Conservation (phyloP, 192 early-diverging fungal genomes). For the Gaertneriomyces semiglobifer region DNA sequence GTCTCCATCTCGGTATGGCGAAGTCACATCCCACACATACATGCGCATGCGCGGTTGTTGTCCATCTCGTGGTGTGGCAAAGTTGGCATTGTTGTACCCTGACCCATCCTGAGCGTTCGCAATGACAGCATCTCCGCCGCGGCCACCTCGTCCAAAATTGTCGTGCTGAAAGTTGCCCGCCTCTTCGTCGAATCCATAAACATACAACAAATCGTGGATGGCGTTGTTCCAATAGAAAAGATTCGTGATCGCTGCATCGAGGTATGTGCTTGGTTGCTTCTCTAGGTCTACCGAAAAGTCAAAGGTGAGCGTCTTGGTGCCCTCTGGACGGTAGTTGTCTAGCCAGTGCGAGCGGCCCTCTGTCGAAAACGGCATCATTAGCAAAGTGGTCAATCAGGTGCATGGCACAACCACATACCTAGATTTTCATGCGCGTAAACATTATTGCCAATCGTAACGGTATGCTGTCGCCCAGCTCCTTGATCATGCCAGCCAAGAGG, state of each 20-base stretch:
- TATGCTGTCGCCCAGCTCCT: slow-evolving; percentile 46
- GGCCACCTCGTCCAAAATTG: slow-evolving; percentile 78
- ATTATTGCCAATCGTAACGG: slow-evolving; percentile 85
- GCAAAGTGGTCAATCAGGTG: background rate
- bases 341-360: slow-evolving; percentile 69
- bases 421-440: slow-evolving; percentile 85
- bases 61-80: slow-evolving; percentile 94
- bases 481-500: slow-evolving; percentile 76
- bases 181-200: slow-evolving; percentile 87
- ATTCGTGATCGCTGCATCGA: slow-evolving; percentile 78
- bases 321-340: slow-evolving; percentile 73
- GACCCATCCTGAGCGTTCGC: slow-evolving; percentile 90
- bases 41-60: slow-evolving; percentile 88
- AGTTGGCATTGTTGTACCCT: slow-evolving; percentile 89
- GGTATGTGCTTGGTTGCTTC: slow-evolving; percentile 64
- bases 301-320: slow-evolving; percentile 54
- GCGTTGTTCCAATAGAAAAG: slow-evolving; percentile 91
- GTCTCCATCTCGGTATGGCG: slow-evolving; percentile 77
- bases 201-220: slow-evolving; percentile 84
- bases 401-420: slow-evolving; percentile 16
- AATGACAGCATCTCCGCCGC: slow-evolving; percentile 79
- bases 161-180: slow-evolving; percentile 93
- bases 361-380: background rate
- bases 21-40: slow-evolving; percentile 84
- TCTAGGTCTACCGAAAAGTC: slow-evolving; percentile 71